Conservation (phyloP, 805 yeast genomes). For the Sugiyamaella floridensis region DNA sequence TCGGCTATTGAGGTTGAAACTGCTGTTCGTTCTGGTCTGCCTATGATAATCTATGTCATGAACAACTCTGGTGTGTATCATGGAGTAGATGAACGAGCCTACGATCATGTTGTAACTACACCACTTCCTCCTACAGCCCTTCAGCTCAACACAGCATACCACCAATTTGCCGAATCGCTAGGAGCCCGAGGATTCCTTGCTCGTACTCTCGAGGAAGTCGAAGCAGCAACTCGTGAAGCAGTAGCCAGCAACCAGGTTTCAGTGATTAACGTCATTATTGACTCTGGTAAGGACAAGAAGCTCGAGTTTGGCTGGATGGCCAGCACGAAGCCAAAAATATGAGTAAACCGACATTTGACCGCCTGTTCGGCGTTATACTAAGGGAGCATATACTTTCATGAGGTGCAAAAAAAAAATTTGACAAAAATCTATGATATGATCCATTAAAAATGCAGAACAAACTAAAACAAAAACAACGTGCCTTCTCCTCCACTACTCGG, state of each 20-base stretch:
- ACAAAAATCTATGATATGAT: too few species aligned
- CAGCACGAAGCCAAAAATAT: slow-evolving; percentile 35
- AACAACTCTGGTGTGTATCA: slow-evolving; percentile 70
- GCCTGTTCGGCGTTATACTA: too few species aligned
- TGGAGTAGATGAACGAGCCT: slow-evolving; percentile 40
- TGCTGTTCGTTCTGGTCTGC: slow-evolving; percentile 47
- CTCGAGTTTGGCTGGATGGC: slow-evolving; percentile 66
- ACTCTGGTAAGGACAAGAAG: slow-evolving; percentile 48
- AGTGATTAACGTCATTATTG: slow-evolving; percentile 56
- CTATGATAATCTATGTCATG: slow-evolving; percentile 56
- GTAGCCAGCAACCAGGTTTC: slow-evolving; percentile 34
- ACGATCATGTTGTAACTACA: slow-evolving; percentile 18
- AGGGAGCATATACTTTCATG: too few species aligned
- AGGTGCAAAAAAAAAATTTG: too few species aligned
- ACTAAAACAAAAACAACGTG: too few species aligned
- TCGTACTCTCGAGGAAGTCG: slow-evolving; percentile 37
- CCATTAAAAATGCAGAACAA: too few species aligned
- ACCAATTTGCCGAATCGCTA: slow-evolving; percentile 45
- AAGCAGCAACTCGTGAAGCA: slow-evolving; percentile 31
- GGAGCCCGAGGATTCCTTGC: slow-evolving; percentile 52
- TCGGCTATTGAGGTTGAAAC: slow-evolving; percentile 71
- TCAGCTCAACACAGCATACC: slow-evolving; percentile 50
- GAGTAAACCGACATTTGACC: neutral
- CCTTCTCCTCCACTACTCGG: too few species aligned
- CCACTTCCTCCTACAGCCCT: slow-evolving; percentile 55